Percentiles rank a stretch among this genome's conserved stretches.
These are phyloP conservation scores for Aspergillus ostianus DNA, from an alignment of 495 filamentous ascomycete species.

Conservation along the genomic window DNA sequence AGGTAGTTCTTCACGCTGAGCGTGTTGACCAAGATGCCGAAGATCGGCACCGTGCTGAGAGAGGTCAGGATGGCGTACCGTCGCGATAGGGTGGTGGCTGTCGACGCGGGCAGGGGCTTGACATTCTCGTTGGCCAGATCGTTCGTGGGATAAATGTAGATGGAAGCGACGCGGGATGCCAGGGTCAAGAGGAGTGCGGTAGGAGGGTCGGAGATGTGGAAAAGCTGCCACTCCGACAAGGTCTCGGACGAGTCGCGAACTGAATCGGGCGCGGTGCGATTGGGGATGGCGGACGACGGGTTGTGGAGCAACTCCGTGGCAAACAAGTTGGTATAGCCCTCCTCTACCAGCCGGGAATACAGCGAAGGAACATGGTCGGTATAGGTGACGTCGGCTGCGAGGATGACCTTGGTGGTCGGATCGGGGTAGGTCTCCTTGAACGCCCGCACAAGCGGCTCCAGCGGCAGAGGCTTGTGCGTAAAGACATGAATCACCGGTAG, in stretches of 20 bases:
- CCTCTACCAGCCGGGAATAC: constrained; percentile 43
- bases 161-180: constrained; percentile 70
- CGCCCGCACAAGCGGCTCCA: constrained; percentile 52
- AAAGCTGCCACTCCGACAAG: constrained; percentile 71
- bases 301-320: constrained; percentile 72
- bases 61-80: constrained; percentile 83
- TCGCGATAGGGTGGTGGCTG: constrained; percentile 65
- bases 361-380: constrained; percentile 63
- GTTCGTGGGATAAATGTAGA: constrained; percentile 75
- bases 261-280: constrained; percentile 62
- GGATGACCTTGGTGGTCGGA: constrained; percentile 60
- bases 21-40: constrained; percentile 94
- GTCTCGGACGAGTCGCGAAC: constrained; percentile 47
- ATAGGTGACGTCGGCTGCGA: constrained; percentile 91
- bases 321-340: constrained; percentile 69
- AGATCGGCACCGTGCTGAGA: constrained; percentile 76
- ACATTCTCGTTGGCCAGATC: constrained; percentile 28
- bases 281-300: constrained; percentile 80
- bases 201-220: constrained; percentile 87
- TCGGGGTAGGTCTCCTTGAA: constrained; percentile 71
- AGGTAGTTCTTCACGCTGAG: constrained; percentile 89
- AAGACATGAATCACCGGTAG: constrained; percentile 93
- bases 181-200: constrained; percentile 83
- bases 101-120: constrained; percentile 48
- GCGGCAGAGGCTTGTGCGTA: constrained; percentile 64